Conservation (phyloP, 83 land plant genomes). For the Picea abies region DNA sequence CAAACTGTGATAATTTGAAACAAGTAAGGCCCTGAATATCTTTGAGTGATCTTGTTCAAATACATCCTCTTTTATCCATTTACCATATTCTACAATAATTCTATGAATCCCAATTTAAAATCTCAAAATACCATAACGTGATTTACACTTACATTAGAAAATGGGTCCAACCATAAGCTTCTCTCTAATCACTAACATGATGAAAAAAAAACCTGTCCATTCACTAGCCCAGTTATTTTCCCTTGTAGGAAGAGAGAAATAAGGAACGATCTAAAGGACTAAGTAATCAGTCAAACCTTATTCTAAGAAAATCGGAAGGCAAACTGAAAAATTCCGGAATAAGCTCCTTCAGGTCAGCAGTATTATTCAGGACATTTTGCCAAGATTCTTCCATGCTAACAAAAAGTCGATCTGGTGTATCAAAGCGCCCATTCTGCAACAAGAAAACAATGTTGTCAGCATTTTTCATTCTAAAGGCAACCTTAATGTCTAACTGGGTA, state of each 20-base stretch:
- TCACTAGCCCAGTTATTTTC: not conserved
- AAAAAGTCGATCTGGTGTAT: slow-evolving; percentile 57
- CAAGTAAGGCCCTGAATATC: not conserved
- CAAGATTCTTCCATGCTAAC: slow-evolving; percentile 49
- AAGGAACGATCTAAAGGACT: not conserved
- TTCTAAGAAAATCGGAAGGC: slow-evolving; percentile 47
- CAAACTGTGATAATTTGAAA: not conserved
- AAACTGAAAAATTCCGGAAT: slow-evolving; percentile 51
- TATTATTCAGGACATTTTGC: slow-evolving; percentile 50
- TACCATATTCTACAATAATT: not conserved
- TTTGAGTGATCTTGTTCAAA: not conserved
- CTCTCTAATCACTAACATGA: too few relatives aligned
- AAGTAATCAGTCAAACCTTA: slow-evolving; percentile 31
- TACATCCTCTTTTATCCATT: not conserved
- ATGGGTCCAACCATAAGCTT: too few relatives aligned
- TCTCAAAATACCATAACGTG: not conserved
- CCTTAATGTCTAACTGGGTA: not conserved
- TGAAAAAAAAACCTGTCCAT: not conserved
- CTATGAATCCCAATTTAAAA: not conserved
- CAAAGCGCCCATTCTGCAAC: slow-evolving; percentile 60
- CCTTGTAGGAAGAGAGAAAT: not conserved
- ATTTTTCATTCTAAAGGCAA: not conserved
- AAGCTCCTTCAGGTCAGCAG: slow-evolving; percentile 54
- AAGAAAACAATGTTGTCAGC: not conserved
- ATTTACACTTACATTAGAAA: not conserved